Conservation (phyloP, 1,139 yeast species). For the Williopsis jadinii region DNA sequence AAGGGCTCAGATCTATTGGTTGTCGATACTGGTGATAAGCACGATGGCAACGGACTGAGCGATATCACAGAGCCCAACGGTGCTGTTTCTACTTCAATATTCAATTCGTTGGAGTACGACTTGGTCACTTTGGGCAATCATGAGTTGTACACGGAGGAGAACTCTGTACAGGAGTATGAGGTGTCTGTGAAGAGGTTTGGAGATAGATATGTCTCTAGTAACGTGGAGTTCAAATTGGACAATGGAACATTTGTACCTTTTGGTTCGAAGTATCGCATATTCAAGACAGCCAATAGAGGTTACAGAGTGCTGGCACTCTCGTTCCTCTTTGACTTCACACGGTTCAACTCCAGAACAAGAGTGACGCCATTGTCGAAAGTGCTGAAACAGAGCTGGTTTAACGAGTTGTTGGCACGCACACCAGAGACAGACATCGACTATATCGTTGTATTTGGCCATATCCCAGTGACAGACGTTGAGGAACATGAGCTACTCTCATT, state of each 20-base stretch:
- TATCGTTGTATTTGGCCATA: slow-evolving; percentile 69
- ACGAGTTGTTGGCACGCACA: slow-evolving; percentile 24
- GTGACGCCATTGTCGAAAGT: slow-evolving; percentile 60
- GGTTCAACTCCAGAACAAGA: slow-evolving; percentile 51
- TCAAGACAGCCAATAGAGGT: slow-evolving; percentile 50
- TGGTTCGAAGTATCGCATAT: slow-evolving; percentile 61
- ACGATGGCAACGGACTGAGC: slow-evolving; percentile 84
- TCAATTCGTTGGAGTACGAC: slow-evolving; percentile 60
- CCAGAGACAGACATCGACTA: slow-evolving; percentile 50
- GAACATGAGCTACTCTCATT: slow-evolving; percentile 29
- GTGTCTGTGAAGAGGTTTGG: slow-evolving; percentile 50
- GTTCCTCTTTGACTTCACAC: slow-evolving; percentile 69
- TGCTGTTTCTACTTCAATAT: slow-evolving; percentile 49
- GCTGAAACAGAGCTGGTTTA: slow-evolving; percentile 60
- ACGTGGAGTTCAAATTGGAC: slow-evolving; percentile 59
- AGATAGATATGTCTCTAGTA: slow-evolving; percentile 67
- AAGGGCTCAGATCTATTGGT: slow-evolving; percentile 57
- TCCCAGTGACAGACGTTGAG: slow-evolving; percentile 63
- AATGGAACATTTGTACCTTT: slow-evolving; percentile 52
- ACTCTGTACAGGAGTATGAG: slow-evolving; percentile 60
- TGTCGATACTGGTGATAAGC: slow-evolving; percentile 89
- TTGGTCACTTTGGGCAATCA: slow-evolving; percentile 86
- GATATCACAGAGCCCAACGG: slow-evolving; percentile 79
- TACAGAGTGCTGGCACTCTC: slow-evolving; percentile 63
- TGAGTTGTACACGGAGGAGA: slow-evolving; percentile 71